Evolutionary conservation across 768 basidiomycete genomes (phyloP), one percentile per base, ranked within the genome.

Genomic region (Suillus weaverae): DNA sequence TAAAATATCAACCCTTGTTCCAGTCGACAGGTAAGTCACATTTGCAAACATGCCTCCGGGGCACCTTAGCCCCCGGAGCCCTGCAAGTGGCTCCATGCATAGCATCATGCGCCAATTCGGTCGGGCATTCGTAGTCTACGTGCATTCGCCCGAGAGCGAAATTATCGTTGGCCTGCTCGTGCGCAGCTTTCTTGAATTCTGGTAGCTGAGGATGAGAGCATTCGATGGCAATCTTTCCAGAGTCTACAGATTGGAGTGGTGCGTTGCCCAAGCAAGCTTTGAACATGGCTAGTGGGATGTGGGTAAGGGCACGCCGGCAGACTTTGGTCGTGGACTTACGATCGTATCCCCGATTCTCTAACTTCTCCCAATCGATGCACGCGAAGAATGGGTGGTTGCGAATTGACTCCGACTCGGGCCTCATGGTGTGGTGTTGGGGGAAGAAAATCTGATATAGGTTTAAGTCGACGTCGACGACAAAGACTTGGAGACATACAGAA

Each of bases 311-410:
- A 59, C 18, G 16, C 16, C 22, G 6, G 18, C 18, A 59, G 11
- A 41, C 4, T 30, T 30, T 32, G 10, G 9, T 7, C 3, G 18
- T 13, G 18, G 20, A 61, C 66, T 62, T 51, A 65, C 61, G 61
- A 61, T 65, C 60, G 38, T 67, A 65, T 22, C 38, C 55, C 38
- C 64, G 64, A 11, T 60, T 56, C 32, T 51, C 54, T 33, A 67
- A 44, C 50, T 56, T 64, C 18, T 30, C 18, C 66, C 64, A 67
- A 14, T 65, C 48, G 20, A 67, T 39, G 36, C 51, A 39, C 4
- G 22, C 39, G 13, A 68, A 68, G 26, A 63, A 68, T 3, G 62
- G 65, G 35, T 68, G 67, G 9, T 35, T 22, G 20, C 65, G 62
- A 20, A 66, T 59, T n/a, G 59, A 62, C 13, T 53, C 59, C 60